Evolutionary conservation across 768 basidiomycete genomes (phyloP), one percentile per base, ranked within the genome.

Genomic region (Phylloporus arenicola): DNA sequence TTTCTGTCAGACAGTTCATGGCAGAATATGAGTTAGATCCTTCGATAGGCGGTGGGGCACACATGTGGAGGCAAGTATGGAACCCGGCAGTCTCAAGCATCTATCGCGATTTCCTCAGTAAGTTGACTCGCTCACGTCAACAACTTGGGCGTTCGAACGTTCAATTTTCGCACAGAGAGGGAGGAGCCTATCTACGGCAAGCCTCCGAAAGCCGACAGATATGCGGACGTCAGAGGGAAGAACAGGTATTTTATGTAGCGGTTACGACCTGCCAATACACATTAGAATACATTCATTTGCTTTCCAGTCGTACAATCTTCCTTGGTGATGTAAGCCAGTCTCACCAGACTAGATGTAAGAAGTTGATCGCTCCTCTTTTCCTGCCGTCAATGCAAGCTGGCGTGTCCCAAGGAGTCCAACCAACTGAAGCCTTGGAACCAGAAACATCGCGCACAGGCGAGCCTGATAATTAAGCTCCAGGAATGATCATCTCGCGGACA

Each of bases 21-120:
- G 64, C 66, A 41, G 60, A 73, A 52, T 79, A 84, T 70, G 74
- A 73, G 34, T 63, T 88, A 45, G 73, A 81, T 59, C 73, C 68
- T 19, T 69, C 70, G 25, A 63, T 65, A 31, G 85, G 88, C 31
- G 87, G 86, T 17, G 92, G 87, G 6, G 82, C 75, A 5, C 84
- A 87, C 65, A 89, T 93, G 84, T 94, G 84, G 81, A 75, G 92
- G 61, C 81, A 81, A 56, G 74, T 82, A 35, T 93, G 90, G 89
- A 75, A 82, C 57, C 70, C 77, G 56, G 68, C 74, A 9, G 87
- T 90, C 13, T 72, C 74, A 19, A 75, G 73, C 9, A 82, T 92
- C 51, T 88, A 92, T 70, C 59, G 61, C 52, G 76, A 82, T 55
- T 69, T 84, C 30, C 69, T 92, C 52, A 75, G 91, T 87, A 62